phyloP scores from a whole-genome alignment of 1,284 basidiomycete genomes.

The Singerocomus inundabilis region DNA sequence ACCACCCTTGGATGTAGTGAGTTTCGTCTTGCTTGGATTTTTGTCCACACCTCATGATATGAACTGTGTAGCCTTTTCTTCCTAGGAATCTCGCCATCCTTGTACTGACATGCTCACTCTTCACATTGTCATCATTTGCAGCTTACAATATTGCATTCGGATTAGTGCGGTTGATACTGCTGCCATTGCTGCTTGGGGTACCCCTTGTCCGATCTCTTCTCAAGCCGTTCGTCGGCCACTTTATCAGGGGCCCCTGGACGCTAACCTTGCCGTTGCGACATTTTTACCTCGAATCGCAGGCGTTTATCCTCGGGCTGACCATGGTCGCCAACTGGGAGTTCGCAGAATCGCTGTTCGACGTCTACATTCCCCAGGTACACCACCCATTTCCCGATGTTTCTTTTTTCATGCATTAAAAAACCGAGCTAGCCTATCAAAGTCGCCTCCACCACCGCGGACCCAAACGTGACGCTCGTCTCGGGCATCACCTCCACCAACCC shows the following conservation, averaged over 20 bases:
- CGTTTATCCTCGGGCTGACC: slow-evolving; percentile 49
- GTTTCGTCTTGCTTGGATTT: slow-evolving; percentile 1
- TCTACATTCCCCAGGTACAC: slow-evolving; percentile 46
- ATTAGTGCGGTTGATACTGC: slow-evolving; percentile 37
- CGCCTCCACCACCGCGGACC: slow-evolving; percentile 43
- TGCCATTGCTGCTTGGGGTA: slow-evolving; percentile 53
- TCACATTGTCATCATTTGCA: slow-evolving; percentile 40
- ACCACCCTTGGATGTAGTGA: slow-evolving; percentile 18
- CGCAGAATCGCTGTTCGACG: slow-evolving; percentile 57
- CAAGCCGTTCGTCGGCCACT: slow-evolving; percentile 61
- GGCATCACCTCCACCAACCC: slow-evolving; percentile 52
- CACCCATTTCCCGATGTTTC: neutral
- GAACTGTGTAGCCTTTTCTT: slow-evolving; percentile 21
- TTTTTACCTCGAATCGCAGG: slow-evolving; percentile 43
- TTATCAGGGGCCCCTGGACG: slow-evolving; percentile 56
- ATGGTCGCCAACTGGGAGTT: slow-evolving; percentile 61
- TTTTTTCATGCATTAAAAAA: neutral
- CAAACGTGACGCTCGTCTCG: slow-evolving; percentile 54
- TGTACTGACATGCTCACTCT: slow-evolving; percentile 39
- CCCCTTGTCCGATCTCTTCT: slow-evolving; percentile 51
- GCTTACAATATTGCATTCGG: slow-evolving; percentile 45
- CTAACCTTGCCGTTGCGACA: slow-evolving; percentile 48
- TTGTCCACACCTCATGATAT: neutral
- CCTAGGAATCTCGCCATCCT: slow-evolving; percentile 22
- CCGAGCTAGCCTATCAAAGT: slow-evolving; percentile 43